Base-by-base conservation (phyloP, 148 eudicot species). In the Rhododendron griersonianum region DNA sequence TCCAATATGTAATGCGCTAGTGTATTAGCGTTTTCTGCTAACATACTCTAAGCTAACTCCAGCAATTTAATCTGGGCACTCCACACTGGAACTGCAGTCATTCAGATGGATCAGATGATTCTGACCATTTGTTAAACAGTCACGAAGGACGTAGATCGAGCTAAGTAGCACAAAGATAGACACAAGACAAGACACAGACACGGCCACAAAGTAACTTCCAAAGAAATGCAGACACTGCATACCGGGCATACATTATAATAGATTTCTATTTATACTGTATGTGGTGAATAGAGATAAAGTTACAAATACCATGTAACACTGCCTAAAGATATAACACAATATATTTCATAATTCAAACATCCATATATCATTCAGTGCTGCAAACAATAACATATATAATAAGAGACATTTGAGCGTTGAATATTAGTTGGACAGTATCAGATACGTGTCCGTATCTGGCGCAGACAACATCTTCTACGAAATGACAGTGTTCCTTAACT, bases 81-180 rank as follows among this genome's bases (percentile, higher is more conserved):
- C 50, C 50, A 77, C 8, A 41, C n/a, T 77, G 51, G 80, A 77
- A 77, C 80, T 67, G 8, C 76, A 10, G 55, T 78, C 73, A 78
- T 21, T 39, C 21, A 78, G 13, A 78, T 78, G 55, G 53, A 21
- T 41, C 30, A 45, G 51, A 78, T 78, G 53, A 78, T 41, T 77
- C 50, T 78, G 81, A 78, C 53, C 81, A 78, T 44, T 53, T 45
- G n/a, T 41, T 44, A 45, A 23, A 78, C 30, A 78, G 81, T 78
- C 28, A 44, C 2, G 7, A 7, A 19, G 11, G n/a, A 23, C 33
- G 2, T 76, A 19, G 28, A 41, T 78, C 21, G 44, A 37, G 47
- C 76, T 13, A 30, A 25, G 39, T 71, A 71, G 76, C 76, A 71
- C 76, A 71, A 13, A 28, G 7, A 69, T 28, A 69, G 35, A 71